Conservation (phyloP, 495 filamentous ascomycete species). For the Schizothecium vesticola region DNA sequence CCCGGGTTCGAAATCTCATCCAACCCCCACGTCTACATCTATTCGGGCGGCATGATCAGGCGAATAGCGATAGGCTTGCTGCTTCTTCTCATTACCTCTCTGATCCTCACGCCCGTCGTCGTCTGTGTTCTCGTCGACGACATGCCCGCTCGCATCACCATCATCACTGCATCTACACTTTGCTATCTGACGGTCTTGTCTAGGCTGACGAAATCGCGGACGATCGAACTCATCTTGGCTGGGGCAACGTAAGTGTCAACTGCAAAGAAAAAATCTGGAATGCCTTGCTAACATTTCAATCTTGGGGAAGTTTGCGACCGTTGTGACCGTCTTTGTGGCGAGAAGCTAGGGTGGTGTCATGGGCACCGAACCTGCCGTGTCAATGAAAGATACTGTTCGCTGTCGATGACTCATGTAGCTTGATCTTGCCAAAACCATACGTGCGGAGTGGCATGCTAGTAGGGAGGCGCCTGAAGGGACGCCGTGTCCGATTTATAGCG, state of each 20-base stretch:
- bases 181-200: slow-evolving; percentile 24
- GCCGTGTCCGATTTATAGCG: too few species aligned
- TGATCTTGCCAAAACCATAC: too few species aligned
- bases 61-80: slow-evolving; percentile 21
- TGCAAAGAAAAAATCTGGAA: not conserved
- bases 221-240: slow-evolving; percentile 28
- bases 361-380: too few species aligned
- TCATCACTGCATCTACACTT: slow-evolving; percentile 25
- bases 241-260: slow-evolving; percentile 28
- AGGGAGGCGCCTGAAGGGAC: too few species aligned
- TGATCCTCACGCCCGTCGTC: slow-evolving; percentile 30
- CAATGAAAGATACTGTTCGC: too few species aligned
- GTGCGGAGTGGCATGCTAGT: too few species aligned
- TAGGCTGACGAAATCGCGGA: slow-evolving; percentile 24
- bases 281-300: not conserved
- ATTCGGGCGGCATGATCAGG: slow-evolving; percentile 22
- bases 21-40: slow-evolving; percentile 24
- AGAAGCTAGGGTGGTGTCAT: too few species aligned
- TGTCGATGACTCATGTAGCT: too few species aligned
- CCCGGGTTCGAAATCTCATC: slow-evolving; percentile 14
- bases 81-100: slow-evolving; percentile 21
- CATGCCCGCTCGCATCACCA: slow-evolving; percentile 20
- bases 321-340: slow-evolving; percentile 7
- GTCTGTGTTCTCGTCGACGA: slow-evolving; percentile 22
- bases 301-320: not conserved